A percentile compares a stretch with the other conserved stretches of the same genome.
Conservation (phyloP, 228 moss, liverwort and hornwort species). For the Sphagnum fallax region DNA sequence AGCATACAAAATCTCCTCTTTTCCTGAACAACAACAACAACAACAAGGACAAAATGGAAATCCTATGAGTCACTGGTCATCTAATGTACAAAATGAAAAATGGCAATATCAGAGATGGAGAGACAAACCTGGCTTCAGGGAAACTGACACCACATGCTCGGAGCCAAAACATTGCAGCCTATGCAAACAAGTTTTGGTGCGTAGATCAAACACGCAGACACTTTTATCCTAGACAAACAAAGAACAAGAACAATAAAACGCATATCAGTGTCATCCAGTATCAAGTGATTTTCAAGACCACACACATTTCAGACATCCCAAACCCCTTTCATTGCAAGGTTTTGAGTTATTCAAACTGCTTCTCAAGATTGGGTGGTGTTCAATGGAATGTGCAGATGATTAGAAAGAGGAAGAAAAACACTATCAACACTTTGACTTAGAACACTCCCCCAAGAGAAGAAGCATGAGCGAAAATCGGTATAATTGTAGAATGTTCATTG, state of each 20-base stretch:
- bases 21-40: constrained; percentile 18
- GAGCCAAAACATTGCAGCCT: constrained; percentile 41
- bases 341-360: constrained; percentile 4
- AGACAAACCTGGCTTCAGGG: constrained; percentile 28
- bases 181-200: constrained; percentile 28
- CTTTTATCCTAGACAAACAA: constrained; percentile 39
- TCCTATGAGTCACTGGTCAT: neutral
- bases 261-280: too few relatives aligned
- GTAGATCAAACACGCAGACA: constrained; percentile 54
- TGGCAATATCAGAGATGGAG: constrained; percentile 2
- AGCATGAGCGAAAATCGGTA: neutral
- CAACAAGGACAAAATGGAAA: neutral
- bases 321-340: neutral
- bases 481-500: too few relatives aligned
- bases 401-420: neutral
- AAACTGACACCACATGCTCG: constrained; percentile 45
- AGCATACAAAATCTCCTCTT: constrained; percentile 43
- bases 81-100: neutral
- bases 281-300: too few relatives aligned
- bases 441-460: neutral
- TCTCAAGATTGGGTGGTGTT: neutral
- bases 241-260: constrained; percentile 1
- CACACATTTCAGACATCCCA: too few relatives aligned
- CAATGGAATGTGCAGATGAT: neutral
- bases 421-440: neutral